Evolutionary conservation across 1,139 yeast species (phyloP), one percentile per base, ranked within the genome.

Genomic region (Protomyces arabidopsidicola): DNA sequence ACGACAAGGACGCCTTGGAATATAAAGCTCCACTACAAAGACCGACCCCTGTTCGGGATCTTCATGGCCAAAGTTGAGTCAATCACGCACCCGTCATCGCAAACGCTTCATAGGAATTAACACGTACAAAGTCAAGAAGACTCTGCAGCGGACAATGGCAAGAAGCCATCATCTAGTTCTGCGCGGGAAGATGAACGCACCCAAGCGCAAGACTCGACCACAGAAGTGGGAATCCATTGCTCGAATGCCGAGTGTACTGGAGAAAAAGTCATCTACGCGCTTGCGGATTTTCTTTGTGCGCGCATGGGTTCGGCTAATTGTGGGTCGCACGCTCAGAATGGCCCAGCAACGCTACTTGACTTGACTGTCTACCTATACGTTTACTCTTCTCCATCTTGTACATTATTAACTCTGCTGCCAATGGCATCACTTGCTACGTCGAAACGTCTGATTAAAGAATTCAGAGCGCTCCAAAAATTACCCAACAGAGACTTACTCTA

Each of bases 401-500:
- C 31, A 27, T 27, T 8, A 3, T 27, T 27, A 27, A 8, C 31
- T 2, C 16, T 36, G 9, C 42, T 36, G 42, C 42, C 42, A 36
- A 42, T 42, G 48, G 48, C 48, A 18, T 42, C 48, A 16, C 48
- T 42, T n/a, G 22, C 22, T 16, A 55, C 61, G 5, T 20, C 53
- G 3, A 58, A 42, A 24, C 42, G 62, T 20, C 53, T 58, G 8
- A 48, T 58, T 20, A 58, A 52, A 42, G 62, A 58, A 20, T 45
- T 51, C 27, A 27, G 52, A 38, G 38, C 62, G 2, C 62, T 31
- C 20, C 55, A 52, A 20, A 58, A 51, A 12, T 36, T 56, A 10
- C 62, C 62, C 12, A 58, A 45, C 31, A 55, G 52, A 18, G 56
- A 55, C 24, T 52, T 53, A 16, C 58, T 67, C 35, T 4, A 48